Conservation (phyloP, 192 early-diverging fungal species). For the Gigaspora rosea region DNA sequence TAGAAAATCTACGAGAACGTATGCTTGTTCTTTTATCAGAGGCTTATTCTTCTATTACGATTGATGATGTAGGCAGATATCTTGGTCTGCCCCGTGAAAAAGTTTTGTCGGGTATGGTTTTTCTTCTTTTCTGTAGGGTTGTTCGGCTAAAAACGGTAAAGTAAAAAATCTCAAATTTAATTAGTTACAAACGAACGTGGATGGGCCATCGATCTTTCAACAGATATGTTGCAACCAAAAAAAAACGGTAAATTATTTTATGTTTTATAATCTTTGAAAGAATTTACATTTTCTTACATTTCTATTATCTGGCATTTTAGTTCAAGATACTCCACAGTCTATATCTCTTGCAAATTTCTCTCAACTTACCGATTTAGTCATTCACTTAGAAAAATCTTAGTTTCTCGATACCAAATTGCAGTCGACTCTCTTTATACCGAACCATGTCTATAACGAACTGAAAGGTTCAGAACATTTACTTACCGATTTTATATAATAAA, state of each 20-base stretch:
- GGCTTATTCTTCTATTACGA: slow-evolving; percentile 33
- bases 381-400: slow-evolving; percentile 31
- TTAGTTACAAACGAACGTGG: slow-evolving; percentile 11
- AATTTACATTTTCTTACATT: neutral
- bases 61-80: slow-evolving; percentile 17
- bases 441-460: no score
- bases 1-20: slow-evolving; percentile 26
- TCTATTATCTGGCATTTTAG: slow-evolving; percentile 4
- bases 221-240: slow-evolving; percentile 29
- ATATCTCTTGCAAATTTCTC: slow-evolving; percentile 30
- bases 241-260: slow-evolving; percentile 17
- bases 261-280: neutral
- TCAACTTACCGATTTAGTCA: slow-evolving; percentile 31
- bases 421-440: no score
- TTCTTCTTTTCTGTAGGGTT: neutral
- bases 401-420: neutral
- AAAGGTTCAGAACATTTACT: no score
- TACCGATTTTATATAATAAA: no score
- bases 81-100: slow-evolving; percentile 22
- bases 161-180: neutral
- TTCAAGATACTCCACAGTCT: neutral
- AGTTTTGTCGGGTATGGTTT: slow-evolving; percentile 18
- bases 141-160: neutral
- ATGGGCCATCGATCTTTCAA: slow-evolving; percentile 20
- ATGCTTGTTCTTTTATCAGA: slow-evolving; percentile 28